Conservation (phyloP, 2,329 filamentous ascomycete species). For the Lizonia empirigonia region DNA sequence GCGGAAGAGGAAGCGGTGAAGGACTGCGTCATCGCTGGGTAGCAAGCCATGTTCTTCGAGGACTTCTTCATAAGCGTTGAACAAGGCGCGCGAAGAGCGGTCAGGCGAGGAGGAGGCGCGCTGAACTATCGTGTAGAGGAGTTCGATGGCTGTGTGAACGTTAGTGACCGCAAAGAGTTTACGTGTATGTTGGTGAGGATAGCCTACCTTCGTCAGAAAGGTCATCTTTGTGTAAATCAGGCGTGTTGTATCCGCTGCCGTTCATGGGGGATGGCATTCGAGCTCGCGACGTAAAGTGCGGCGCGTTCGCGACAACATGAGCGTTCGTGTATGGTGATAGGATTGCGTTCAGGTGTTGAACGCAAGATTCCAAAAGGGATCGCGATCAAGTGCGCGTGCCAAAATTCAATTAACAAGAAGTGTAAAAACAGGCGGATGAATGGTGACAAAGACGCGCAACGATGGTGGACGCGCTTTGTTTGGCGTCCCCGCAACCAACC, state of each 20-base stretch:
- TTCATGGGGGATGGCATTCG: slow-evolving; percentile 52
- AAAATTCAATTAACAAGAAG: too few species aligned
- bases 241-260: slow-evolving; percentile 44
- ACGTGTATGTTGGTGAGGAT: not conserved
- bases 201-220: slow-evolving; percentile 44
- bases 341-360: slow-evolving; percentile 9
- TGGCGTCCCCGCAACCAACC: slow-evolving; percentile 8
- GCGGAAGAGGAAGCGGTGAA: slow-evolving; percentile 78
- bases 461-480: slow-evolving; percentile 15
- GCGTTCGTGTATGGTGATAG: slow-evolving; percentile 14
- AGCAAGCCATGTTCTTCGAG: slow-evolving; percentile 73
- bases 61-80: slow-evolving; percentile 78
- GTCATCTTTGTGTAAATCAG: slow-evolving; percentile 47
- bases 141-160: slow-evolving; percentile 70
- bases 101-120: slow-evolving; percentile 70
- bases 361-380: too few species aligned
- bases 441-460: not conserved
- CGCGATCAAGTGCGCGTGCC: too few species aligned
- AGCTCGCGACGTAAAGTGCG: slow-evolving; percentile 43
- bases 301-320: slow-evolving; percentile 52
- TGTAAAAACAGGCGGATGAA: slow-evolving; percentile 4
- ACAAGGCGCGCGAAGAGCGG: slow-evolving; percentile 68
- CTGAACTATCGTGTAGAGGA: slow-evolving; percentile 77
- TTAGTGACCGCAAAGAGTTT: slow-evolving; percentile 19
- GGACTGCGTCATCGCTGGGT: slow-evolving; percentile 74